Conservation (phyloP, 768 basidiomycete species). For the Pulveroboletus sp. region DNA sequence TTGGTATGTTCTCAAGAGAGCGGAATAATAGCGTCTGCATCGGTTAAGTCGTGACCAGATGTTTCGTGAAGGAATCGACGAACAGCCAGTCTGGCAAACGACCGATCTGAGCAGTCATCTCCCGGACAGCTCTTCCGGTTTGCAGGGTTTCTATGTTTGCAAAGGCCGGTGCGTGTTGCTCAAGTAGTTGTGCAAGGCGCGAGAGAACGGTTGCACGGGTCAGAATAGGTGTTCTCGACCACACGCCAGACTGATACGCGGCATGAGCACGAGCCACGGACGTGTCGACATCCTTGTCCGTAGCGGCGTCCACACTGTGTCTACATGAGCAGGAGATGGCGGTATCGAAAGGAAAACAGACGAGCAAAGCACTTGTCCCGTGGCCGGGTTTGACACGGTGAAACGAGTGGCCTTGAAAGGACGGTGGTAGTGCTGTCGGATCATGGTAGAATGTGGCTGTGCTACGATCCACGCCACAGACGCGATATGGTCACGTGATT, state of each 20-base stretch:
- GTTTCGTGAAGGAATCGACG: conserved; percentile 25
- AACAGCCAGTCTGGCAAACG: conserved; percentile 87
- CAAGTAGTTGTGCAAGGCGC: conserved; percentile 61
- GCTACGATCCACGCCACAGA: conserved; percentile 16
- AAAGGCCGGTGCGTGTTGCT: conserved; percentile 53
- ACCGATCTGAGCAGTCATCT: conserved; percentile 77
- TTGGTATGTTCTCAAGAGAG: conserved; percentile 68
- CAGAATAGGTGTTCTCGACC: conserved; percentile 61
- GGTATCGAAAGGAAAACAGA: conserved; percentile 30
- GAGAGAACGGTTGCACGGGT: conserved; percentile 65
- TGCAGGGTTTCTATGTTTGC: conserved; percentile 70
- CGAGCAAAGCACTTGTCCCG: conserved; percentile 56
- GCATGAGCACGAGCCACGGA: conserved; percentile 56
- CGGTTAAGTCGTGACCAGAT: conserved; percentile 1
- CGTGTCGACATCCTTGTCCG: conserved; percentile 46
- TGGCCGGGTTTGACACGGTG: conserved; percentile 65
- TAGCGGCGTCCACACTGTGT: conserved; percentile 53
- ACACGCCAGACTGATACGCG: conserved; percentile 62
- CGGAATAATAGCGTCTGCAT: conserved; percentile 72
- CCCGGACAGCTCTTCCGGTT: conserved; percentile 78
- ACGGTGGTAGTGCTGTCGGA: conserved; percentile 8
- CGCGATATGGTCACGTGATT: conserved; percentile 26
- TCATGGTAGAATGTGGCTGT: conserved; percentile 21
- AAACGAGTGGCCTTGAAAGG: conserved; percentile 36
- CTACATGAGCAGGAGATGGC: not conserved